Conservation (phyloP, 371 early-diverging fungal genomes). For the Mortierella sp. region DNA sequence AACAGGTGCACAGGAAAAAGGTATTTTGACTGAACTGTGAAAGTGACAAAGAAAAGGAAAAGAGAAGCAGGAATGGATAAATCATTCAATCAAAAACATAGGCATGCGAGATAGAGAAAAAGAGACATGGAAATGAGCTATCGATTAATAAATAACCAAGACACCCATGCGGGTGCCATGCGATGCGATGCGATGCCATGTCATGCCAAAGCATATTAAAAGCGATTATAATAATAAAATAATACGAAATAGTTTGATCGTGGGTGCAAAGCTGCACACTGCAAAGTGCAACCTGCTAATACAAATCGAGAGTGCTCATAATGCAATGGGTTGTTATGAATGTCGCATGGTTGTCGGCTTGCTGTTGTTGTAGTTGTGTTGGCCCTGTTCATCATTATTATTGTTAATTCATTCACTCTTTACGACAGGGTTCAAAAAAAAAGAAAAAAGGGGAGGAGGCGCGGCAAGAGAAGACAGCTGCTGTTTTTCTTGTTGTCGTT, state of each 20-base stretch:
- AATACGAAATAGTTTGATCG: constrained; percentile 5
- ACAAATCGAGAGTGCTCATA: background rate
- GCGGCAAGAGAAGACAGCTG: too few species aligned
- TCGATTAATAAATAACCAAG: background rate
- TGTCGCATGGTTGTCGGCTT: background rate
- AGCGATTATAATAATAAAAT: background rate
- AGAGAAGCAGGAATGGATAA: background rate
- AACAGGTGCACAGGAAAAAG: background rate
- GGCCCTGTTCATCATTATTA: too few species aligned
- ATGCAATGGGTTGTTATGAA: background rate
- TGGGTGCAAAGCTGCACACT: background rate
- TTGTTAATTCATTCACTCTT: background rate
- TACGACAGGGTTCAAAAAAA: background rate
- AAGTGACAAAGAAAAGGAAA: background rate
- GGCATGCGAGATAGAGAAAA: too few species aligned
- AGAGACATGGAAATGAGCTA: background rate
- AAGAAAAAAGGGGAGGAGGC: background rate
- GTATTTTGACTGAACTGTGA: background rate
- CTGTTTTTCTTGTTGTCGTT: too few species aligned
- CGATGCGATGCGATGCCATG: constrained; percentile 5
- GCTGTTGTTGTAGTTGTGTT: background rate
- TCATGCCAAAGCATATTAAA: background rate
- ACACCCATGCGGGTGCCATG: background rate
- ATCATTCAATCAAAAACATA: background rate
- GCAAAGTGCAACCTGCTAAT: background rate